Base-by-base conservation (phyloP, 176 grass and related monocot genomes). In the Tillandsia leiboldiana region DNA sequence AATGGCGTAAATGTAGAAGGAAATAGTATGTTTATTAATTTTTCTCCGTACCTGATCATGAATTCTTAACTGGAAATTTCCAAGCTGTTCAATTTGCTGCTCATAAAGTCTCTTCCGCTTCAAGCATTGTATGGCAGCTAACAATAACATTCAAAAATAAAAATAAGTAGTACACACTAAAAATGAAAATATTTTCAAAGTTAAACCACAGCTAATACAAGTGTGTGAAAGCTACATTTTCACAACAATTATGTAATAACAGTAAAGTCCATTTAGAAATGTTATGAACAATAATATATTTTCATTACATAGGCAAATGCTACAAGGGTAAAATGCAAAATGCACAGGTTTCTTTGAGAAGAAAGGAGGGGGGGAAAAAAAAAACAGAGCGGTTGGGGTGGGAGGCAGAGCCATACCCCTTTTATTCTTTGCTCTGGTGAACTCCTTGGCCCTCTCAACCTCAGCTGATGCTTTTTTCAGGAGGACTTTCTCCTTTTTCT, bases 401-500 rank as follows among this genome's bases (percentile, higher is more conserved):
- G 20, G 20, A 20, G 20, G 20, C 3, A 5, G 0, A 14, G 80
- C 0, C 22, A 71, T 85, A 96, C 94, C 94, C 88, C 87, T 87
- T 87, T 97, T 97, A 66, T 97, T 97, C 80, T 97, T 99, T 33
- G 84, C 74, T 77, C 86, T 88, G 5, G 87, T 90, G 72, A 90
- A 99, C 27, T 78, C 83, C 72, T 97, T 99, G 10, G 94, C 94
- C 70, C 83, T 97, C 74, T 99, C 87, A 26, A 99, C 89, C 77
- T 99, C 94, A 73, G 86, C 81, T 81, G 81, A 65, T 2, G 87
- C 94, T 66, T 97, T 99, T 75, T 99, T 99, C 65, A 87, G 63
- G 48, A 99, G 82, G 64, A 90, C 81, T 61, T 87, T 92, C 74
- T 99, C 94, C 80, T 93, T 99, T 72, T 99, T 99, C 72, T 99